Percentiles rank a stretch among this genome's conserved stretches.
These are phyloP conservation scores for Alternaria gansuensis DNA, from an alignment of 2,329 filamentous ascomycete genomes.

Conservation along the genomic window DNA sequence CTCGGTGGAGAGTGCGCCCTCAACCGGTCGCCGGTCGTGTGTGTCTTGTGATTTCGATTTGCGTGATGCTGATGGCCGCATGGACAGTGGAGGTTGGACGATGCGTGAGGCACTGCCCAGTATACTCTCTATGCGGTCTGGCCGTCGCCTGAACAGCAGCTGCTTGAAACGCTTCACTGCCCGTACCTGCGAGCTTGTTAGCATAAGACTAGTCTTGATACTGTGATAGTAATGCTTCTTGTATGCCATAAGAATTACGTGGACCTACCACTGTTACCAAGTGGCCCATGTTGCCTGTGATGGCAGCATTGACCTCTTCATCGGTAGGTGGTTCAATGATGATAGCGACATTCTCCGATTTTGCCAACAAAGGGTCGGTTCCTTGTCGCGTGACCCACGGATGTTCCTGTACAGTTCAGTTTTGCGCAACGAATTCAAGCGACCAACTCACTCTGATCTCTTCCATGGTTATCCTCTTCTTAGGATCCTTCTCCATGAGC, in stretches of 20 bases:
- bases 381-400: slow-evolving; percentile 90
- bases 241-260: slow-evolving; percentile 7
- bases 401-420: slow-evolving; percentile 71
- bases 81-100: slow-evolving; percentile 65
- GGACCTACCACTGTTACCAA: slow-evolving; percentile 77
- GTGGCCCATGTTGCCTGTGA: slow-evolving; percentile 88
- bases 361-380: slow-evolving; percentile 77
- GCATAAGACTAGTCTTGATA: neutral
- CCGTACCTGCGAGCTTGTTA: slow-evolving; percentile 70
- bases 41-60: slow-evolving; percentile 62
- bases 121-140: slow-evolving; percentile 65
- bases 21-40: slow-evolving; percentile 61
- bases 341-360: slow-evolving; percentile 85
- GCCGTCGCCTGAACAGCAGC: slow-evolving; percentile 68
- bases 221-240: neutral
- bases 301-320: slow-evolving; percentile 87
- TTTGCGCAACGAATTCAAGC: neutral
- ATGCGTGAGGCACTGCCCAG: slow-evolving; percentile 67
- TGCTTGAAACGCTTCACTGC: slow-evolving; percentile 89
- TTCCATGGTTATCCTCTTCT: slow-evolving; percentile 82
- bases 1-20: slow-evolving; percentile 61
- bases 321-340: slow-evolving; percentile 85
- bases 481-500: slow-evolving; percentile 85
- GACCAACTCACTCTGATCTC: slow-evolving; percentile 74
- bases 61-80: slow-evolving; percentile 54